phyloP scores from a whole-genome alignment of 2,329 filamentous ascomycete species.

The Scedosporium apiospermum region DNA sequence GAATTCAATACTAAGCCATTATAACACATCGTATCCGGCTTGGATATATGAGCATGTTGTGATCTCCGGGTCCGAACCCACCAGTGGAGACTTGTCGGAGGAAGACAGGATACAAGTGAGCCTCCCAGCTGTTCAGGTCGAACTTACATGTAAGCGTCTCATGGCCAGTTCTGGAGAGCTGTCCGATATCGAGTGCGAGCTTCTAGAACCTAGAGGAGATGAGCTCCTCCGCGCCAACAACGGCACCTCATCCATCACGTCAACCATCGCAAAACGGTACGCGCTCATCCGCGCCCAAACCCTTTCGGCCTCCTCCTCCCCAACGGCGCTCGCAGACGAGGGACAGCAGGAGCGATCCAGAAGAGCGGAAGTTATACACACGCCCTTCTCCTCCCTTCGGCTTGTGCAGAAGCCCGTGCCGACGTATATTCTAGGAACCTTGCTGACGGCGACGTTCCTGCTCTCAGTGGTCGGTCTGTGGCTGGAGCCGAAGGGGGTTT shows the following conservation, averaged over 20 bases:
- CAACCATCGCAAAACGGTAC: conserved; percentile 15
- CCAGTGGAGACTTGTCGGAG: conserved; percentile 12
- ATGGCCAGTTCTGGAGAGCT: conserved; percentile 11
- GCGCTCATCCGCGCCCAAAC: conserved; percentile 17
- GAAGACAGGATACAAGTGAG: conserved; percentile 15
- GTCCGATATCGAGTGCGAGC: not conserved
- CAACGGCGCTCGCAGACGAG: conserved; percentile 2
- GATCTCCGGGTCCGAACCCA: conserved; percentile 13
- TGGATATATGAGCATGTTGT: conserved; percentile 18
- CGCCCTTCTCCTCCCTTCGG: conserved; percentile 13
- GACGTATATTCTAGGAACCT: conserved; percentile 13
- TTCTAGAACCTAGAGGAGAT: not conserved
- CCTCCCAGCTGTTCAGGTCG: conserved; percentile 12
- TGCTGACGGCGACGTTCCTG: conserved; percentile 13
- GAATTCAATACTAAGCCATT: conserved; percentile 12
- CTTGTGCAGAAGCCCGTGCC: conserved; percentile 14
- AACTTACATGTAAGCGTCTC: conserved; percentile 14
- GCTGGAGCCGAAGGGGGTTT: conserved; percentile 13
- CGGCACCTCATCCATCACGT: conserved; percentile 14
- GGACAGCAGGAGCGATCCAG: conserved; percentile 9
- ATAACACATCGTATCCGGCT: conserved; percentile 14
- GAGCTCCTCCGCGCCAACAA: conserved; percentile 1
- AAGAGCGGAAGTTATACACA: conserved; percentile 1
- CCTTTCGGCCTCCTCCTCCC: conserved; percentile 11
- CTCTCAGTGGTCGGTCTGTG: conserved; percentile 9